Percentiles rank a stretch among this genome's conserved stretches.
These are phyloP conservation scores for Collariella sp. DNA, from an alignment of 495 filamentous ascomycete genomes.

Conservation along the genomic window DNA sequence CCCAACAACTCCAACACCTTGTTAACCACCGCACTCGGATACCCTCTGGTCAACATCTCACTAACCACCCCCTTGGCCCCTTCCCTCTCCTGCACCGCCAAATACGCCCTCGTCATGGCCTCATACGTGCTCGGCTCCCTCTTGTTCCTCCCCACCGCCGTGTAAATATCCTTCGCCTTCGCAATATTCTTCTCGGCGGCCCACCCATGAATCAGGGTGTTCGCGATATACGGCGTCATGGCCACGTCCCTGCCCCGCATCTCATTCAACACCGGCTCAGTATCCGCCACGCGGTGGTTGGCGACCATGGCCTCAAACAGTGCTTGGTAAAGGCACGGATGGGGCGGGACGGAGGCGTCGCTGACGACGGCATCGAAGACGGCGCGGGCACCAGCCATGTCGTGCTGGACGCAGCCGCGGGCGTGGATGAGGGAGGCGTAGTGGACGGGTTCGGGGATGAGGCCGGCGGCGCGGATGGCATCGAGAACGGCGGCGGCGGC, in stretches of 20 bases:
- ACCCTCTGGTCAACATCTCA: conserved; percentile 86
- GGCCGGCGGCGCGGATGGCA: conserved; percentile 63
- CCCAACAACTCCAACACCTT: conserved; percentile 89
- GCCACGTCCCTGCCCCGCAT: conserved; percentile 67
- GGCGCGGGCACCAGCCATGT: conserved; percentile 70
- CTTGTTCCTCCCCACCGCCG: conserved; percentile 59
- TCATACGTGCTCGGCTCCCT: conserved; percentile 98
- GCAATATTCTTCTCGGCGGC: conserved; percentile 71
- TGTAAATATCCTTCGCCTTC: conserved; percentile 72
- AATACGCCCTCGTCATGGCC: conserved; percentile 92
- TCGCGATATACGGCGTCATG: conserved; percentile 96
- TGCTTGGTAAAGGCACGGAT: conserved; percentile 89
- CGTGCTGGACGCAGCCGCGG: conserved; percentile 87
- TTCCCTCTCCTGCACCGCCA: conserved; percentile 69
- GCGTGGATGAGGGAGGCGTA: conserved; percentile 94
- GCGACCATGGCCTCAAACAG: conserved; percentile 94
- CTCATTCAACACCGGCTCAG: conserved; percentile 59
- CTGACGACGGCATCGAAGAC: conserved; percentile 74
- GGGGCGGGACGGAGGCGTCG: conserved; percentile 53
- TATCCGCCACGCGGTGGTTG: conserved; percentile 74
- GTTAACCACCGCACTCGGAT: conserved; percentile 80
- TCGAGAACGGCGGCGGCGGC: conserved; percentile 82
- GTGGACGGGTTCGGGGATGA: conserved; percentile 81
- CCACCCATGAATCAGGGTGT: conserved; percentile 98
- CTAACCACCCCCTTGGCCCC: conserved; percentile 67